A percentile compares a stretch with the other conserved stretches of the same genome.
Evolutionary conservation across 164 flowering plant species (phyloP).

Genomic region (Hamamelis virginiana): DNA sequence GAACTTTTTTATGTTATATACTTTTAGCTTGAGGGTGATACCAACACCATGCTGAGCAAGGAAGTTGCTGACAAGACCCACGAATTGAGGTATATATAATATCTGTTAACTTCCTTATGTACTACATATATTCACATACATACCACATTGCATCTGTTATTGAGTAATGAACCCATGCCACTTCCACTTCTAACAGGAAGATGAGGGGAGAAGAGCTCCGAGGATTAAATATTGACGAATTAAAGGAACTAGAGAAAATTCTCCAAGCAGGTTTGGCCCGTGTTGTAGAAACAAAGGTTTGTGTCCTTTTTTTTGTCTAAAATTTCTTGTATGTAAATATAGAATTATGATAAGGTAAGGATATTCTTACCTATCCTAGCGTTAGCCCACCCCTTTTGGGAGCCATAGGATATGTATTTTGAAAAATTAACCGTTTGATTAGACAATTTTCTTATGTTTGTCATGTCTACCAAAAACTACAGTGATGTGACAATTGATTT

Average conservation of each 20-base stretch:
- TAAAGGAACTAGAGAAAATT: constrained; percentile 27
- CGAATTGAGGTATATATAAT: constrained; percentile 27
- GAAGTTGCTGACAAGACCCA: constrained; percentile 20
- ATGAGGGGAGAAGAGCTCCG: constrained; percentile 38
- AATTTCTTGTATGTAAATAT: not conserved
- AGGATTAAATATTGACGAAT: constrained; percentile 26
- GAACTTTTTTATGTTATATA: not conserved
- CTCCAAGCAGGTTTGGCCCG: constrained; percentile 26
- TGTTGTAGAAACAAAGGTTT: constrained; percentile 30
- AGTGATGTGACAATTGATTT: no score
- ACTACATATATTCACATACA: no score
- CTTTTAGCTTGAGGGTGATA: constrained; percentile 15
- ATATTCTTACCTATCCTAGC: no score
- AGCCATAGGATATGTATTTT: no score
- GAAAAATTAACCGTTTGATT: no score
- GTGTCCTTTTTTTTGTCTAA: not conserved
- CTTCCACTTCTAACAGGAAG: constrained; percentile 15
- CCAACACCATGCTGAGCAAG: constrained; percentile 12
- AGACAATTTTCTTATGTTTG: no score
- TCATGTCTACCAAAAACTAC: no score
- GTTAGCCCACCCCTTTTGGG: no score
- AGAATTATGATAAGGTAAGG: no score
- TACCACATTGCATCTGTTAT: no score
- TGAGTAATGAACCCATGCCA: no score
- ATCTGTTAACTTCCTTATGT: not conserved